phyloP scores from a whole-genome alignment of 805 yeast genomes.

The Diddensiella transvaalensis region DNA sequence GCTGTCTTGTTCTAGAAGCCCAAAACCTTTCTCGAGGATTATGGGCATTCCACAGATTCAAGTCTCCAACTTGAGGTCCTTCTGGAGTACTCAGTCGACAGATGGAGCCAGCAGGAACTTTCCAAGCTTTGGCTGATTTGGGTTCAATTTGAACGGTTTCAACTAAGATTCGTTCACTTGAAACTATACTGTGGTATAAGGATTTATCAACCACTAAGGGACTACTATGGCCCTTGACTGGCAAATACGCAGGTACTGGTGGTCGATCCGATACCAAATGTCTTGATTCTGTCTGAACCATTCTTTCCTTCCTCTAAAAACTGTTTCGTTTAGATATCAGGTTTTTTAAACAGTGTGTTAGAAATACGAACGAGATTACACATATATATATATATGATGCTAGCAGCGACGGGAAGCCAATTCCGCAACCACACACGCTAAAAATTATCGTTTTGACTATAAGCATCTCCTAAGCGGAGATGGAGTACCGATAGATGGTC shows the following conservation, averaged over 20 bases:
- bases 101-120: constrained; percentile 57
- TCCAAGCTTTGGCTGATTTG: constrained; percentile 58
- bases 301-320: constrained; percentile 73
- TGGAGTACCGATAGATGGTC: too few relatives aligned
- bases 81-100: constrained; percentile 61
- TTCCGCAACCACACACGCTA: too few relatives aligned
- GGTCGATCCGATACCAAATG: not conserved
- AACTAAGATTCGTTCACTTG: constrained; percentile 42
- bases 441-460: too few relatives aligned
- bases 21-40: constrained; percentile 64
- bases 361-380: too few relatives aligned
- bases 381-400: too few relatives aligned
- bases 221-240: constrained; percentile 45
- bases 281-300: constrained; percentile 68
- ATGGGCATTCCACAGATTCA: constrained; percentile 59
- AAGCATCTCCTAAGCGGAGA: too few relatives aligned
- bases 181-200: constrained; percentile 45
- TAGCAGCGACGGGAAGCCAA: too few relatives aligned
- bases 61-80: constrained; percentile 70
- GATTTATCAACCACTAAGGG: constrained; percentile 49
- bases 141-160: constrained; percentile 46
- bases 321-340: constrained; percentile 67
- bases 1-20: constrained; percentile 67
- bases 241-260: constrained; percentile 56
- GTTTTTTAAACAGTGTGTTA: too few relatives aligned